Evolutionary conservation across 176 grass and related monocot genomes (phyloP), one percentile per base, ranked within the genome.

Genomic region (Oryza punctata): DNA sequence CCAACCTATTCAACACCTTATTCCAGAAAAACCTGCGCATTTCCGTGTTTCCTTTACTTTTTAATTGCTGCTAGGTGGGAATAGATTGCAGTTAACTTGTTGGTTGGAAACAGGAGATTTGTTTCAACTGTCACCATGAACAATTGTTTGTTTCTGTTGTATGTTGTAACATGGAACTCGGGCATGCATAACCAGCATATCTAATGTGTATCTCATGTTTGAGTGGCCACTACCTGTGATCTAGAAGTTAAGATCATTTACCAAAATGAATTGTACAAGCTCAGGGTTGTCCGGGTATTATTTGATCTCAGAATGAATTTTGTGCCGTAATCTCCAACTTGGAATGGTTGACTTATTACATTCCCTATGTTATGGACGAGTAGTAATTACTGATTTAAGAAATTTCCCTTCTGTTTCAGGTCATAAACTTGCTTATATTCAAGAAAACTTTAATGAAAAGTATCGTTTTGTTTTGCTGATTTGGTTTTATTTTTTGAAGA

Each of bases 401-500:
- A 32, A 54, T 45, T 44, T 76, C 59, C 19, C 8, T 28, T 83
- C 13, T 59, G 43, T 23, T 43, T 78, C 8, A 21, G 24, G 43
- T 50, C 16, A 3, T 63, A 10, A 49, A 76, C 10, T 41, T 82
- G 10, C 29, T 71, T 78, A 72, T 23, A 86, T 18, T 66, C 24
- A 83, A 41, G 16, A 66, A 46, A 66, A 44, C 16, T 67, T 65
- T 3, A 18, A 44, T 19, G 25, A 65, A 29, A 69, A 27, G 5
- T 50, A 18, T 74, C 69, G 23, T 86, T 37, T 37, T 60, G 1
- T 49, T 67, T 30, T 6, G 2, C 26, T 15, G 26, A 67, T 26
- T 52, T n/a, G 43, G 67, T 87, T 25, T 59, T 75, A 18, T 46
- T 73, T 87, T 63, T 18, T 76, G 32, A 77, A 41, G 54, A 72